Percentiles rank a stretch among this genome's conserved stretches.
These are phyloP conservation scores for Borovskyia barvae DNA, from an alignment of 208 protist species.

Conservation along the genomic window DNA sequence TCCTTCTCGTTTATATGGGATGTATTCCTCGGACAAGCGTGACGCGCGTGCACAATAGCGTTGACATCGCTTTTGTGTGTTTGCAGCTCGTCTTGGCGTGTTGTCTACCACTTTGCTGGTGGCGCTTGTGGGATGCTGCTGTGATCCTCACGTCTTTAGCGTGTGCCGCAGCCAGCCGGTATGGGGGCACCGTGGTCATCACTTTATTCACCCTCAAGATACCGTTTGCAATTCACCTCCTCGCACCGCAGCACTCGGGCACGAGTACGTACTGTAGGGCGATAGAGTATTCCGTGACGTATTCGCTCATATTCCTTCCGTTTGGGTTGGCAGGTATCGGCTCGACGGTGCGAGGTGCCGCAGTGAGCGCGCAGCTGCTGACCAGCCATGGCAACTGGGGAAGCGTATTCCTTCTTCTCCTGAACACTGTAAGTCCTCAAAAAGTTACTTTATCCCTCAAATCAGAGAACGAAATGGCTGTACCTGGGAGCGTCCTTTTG, in stretches of 20 bases:
- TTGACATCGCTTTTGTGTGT: slow-evolving; percentile 53
- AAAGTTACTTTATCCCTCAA: slow-evolving; percentile 18
- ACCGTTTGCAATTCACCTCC: slow-evolving; percentile 48
- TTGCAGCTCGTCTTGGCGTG: slow-evolving; percentile 37
- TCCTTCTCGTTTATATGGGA: slow-evolving; percentile 69
- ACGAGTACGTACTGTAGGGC: slow-evolving; percentile 71
- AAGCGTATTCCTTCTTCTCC: slow-evolving; percentile 45
- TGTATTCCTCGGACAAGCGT: slow-evolving; percentile 25
- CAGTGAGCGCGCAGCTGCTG: slow-evolving; percentile 30
- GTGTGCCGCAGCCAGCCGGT: slow-evolving; percentile 31
- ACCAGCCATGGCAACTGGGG: slow-evolving; percentile 53
- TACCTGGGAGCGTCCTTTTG: background rate
- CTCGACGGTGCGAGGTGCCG: slow-evolving; percentile 38
- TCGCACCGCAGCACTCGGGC: slow-evolving; percentile 47
- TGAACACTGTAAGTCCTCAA: slow-evolving; percentile 60
- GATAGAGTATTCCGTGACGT: slow-evolving; percentile 39
- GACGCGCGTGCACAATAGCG: slow-evolving; percentile 32
- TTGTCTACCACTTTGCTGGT: slow-evolving; percentile 34
- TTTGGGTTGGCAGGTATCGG: slow-evolving; percentile 58
- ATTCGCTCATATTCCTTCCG: slow-evolving; percentile 54
- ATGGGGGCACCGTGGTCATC: slow-evolving; percentile 47
- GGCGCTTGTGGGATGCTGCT: slow-evolving; percentile 41
- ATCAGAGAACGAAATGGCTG: too few species aligned
- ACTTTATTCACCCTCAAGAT: slow-evolving; percentile 62
- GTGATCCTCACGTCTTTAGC: slow-evolving; percentile 44